Evolutionary conservation across 2,329 filamentous ascomycete genomes (phyloP).

Genomic region (Thelonectria olida): DNA sequence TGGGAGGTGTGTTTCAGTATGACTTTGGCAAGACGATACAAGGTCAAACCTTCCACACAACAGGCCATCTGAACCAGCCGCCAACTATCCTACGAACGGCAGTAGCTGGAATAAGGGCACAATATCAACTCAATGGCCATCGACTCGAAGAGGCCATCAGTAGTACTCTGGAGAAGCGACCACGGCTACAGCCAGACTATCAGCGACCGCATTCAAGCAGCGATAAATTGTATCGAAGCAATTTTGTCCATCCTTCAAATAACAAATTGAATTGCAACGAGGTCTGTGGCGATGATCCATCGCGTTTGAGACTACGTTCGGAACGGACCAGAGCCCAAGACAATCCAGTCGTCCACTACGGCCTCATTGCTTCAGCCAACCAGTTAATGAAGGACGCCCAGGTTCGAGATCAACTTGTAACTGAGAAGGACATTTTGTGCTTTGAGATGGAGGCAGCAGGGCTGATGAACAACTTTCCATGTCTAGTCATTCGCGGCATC

Average conservation of each 20-base stretch:
- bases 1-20: neutral
- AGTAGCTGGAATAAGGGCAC: neutral
- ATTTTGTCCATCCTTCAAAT: neutral
- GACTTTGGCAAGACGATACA: neutral
- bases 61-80: neutral
- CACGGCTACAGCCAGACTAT: neutral
- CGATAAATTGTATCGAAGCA: neutral
- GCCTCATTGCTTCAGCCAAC: neutral
- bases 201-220: neutral
- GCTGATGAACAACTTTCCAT: slow-evolving; percentile 36
- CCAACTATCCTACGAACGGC: neutral
- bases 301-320: neutral
- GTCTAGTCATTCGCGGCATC: slow-evolving; percentile 47
- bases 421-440: neutral
- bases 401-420: neutral
- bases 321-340: neutral
- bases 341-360: neutral
- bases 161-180: neutral
- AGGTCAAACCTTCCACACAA: neutral
- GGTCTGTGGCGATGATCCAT: neutral
- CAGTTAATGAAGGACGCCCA: neutral
- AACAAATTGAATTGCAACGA: neutral
- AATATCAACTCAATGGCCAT: neutral
- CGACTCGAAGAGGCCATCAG: neutral
- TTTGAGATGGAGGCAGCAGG: slow-evolving; percentile 18